Base-by-base conservation (phyloP, 768 basidiomycete species). In the Tephrocybe sp. region DNA sequence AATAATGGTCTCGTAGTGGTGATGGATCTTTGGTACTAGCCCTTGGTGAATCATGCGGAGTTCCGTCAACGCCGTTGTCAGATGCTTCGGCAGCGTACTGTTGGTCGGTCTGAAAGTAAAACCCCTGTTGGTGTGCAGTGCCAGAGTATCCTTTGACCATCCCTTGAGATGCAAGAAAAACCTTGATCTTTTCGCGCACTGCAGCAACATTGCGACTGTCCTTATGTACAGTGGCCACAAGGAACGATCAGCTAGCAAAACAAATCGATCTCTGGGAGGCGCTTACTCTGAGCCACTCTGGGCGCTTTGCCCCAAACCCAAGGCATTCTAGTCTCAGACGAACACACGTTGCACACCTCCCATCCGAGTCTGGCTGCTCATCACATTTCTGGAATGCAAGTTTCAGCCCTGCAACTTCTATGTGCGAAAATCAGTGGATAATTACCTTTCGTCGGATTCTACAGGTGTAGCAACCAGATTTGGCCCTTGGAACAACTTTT, bases 381-480 rank as follows among this genome's bases (percentile, higher is more conserved):
- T 92, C 89, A 68, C 89, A 92, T 80, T 91, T 91, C 89, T 92
- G 68, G 39, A 51, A 41, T 23, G 43, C 26, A 50, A 20, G 39
- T 26, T 46, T 45, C 33, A 42, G 61, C 56, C 38, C 61, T 53
- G 30, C 45, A 55, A 31, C 49, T 54, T 44, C 23, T 48, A 14
- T 46, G 26, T 23, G 36, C 39, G 45, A 32, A 48, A 46, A 3
- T 1, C 16, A 35, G n/a, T n/a, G 13, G 17, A 16, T 2, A 5
- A 16, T 31, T 33, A 89, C 89, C 87, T 90, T 91, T 62, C 89
- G 78, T 57, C 89, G 80, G 34, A 91, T 89, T 61, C 89, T 80
- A 73, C 89, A 91, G 51, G 89, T 91, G 71, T 89, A 91, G 66
- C 89, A 92, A 58, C 89, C 89, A 51, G 87, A 87, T 78, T 92